Evolutionary conservation across 2,329 filamentous ascomycete genomes (phyloP), one percentile per base, ranked within the genome.

Genomic region (Alternaria burnsii): DNA sequence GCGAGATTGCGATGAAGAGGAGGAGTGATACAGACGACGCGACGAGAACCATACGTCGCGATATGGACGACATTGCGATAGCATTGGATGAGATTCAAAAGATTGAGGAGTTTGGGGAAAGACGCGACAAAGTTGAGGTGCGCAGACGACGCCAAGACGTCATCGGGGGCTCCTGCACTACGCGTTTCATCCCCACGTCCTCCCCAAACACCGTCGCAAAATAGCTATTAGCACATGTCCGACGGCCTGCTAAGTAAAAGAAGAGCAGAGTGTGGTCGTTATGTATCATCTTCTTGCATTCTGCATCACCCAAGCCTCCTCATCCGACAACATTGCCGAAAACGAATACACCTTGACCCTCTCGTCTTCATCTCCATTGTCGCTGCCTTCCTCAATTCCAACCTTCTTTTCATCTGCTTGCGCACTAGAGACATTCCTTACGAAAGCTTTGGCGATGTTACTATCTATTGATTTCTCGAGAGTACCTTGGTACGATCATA

Each of bases 1-100:
- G 59, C 8, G 72, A 72, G 36, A 74, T 59, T 12, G 75, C 68
- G 50, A 76, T 68, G 8, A 76, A 52, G n/a, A 76, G 51, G 9
- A 76, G 65, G 6, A 76, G 55, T 9, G 65, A 55, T 1, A 71
- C 66, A 1, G 73, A 74, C 1, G 73, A 70, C 1, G 65, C 63
- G 34, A 73, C 46, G 10, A 76, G 58, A 16, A 72, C 26, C 3
- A 71, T 43, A 16, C 70, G 71, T 24, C 61, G 68, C 38, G 68
- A 58, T 44, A 69, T 59, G 3, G 66, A 61, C 11, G 62, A 61
- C 71, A 75, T 75, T 41, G 28, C 28, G 26, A 34, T 28, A 12
- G 18, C 40, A 58, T 61, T 44, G 34, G 30, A 48, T 44, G 14
- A 20, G 32, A 28, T 50, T 28, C 43, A 10, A 9, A 41, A n/a